Evolutionary conservation across 2,329 filamentous ascomycete species (phyloP), one percentile per base, ranked within the genome.

Genomic region (Calonectria montana): DNA sequence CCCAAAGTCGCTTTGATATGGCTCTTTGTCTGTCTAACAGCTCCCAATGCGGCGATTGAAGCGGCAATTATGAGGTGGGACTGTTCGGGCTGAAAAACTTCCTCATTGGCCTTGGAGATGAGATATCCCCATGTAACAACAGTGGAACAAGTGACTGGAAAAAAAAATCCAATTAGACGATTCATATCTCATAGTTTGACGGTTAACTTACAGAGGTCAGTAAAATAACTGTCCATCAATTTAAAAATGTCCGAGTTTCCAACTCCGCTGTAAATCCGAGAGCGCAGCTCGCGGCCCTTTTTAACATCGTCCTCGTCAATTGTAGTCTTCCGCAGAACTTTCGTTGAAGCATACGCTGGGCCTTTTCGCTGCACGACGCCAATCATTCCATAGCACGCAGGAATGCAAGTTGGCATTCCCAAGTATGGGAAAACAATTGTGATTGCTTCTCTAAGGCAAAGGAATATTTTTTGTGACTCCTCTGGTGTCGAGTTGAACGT

Each of bases 341-440:
- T 67, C n/a, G 68, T 74, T 9, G 68, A 74, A 25, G 73, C 73
- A 63, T 73, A 73, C 8, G 45, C 27, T 3, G 55, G 6, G 7
- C 73, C 73, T 57, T 74, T 74, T 2, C 73, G 65, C 37, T 74
- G 55, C 35, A 74, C 69, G 5, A 74, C 73, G 25, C 73, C 73
- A 74, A 74, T 70, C 73, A 74, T 74, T 35, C 73, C 71, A 31
- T 74, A 74, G 27, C 73, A 74, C n/a, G 73, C 73, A 7, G 73
- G 73, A 45, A 74, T 74, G 2, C 71, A 74, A 1, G 71, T 74
- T n/a, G 73, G 73, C 71, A 74, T 72, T 25, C 73, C 73, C 0
- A 74, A 4, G 18, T 74, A 74, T 41, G 71, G 73, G 7, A 73
- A 73, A 1, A 74, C 45, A 4, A 74, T 74, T 1, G 73, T 74